Conservation (phyloP, 257 asterid species). For the Solanum stenotomum region DNA sequence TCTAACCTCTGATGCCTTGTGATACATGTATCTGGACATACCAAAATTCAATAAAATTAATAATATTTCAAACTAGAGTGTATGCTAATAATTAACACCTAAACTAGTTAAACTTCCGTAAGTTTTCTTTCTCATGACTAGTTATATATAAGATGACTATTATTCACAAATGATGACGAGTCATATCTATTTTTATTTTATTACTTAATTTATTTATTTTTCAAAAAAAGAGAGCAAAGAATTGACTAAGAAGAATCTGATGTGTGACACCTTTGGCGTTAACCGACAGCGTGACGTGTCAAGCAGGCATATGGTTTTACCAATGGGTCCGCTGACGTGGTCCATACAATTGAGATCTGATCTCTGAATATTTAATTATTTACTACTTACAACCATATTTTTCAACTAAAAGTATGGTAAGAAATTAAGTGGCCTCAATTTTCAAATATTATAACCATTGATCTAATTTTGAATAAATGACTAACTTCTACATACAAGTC, state of each 20-base stretch:
- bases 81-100: too few relatives aligned
- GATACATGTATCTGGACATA: too few relatives aligned
- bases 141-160: too few relatives aligned
- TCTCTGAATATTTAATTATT: not conserved
- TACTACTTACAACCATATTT: too few relatives aligned
- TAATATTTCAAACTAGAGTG: too few relatives aligned
- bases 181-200: too few relatives aligned
- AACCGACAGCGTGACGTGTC: constrained; percentile 34
- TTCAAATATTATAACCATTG: not conserved
- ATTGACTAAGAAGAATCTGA: constrained; percentile 1
- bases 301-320: constrained; percentile 9
- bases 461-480: not conserved
- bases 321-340: constrained; percentile 15
- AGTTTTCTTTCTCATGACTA: too few relatives aligned
- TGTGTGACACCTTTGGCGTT: constrained; percentile 15
- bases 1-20: too few relatives aligned
- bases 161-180: too few relatives aligned
- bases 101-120: too few relatives aligned
- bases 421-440: not conserved
- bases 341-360: constrained; percentile 7
- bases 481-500: not conserved
- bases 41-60: too few relatives aligned
- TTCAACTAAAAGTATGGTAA: not conserved
- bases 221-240: not conserved
- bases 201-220: too few relatives aligned